phyloP scores from a whole-genome alignment of 345 rosid species.

The Geranium rotundifolium region DNA sequence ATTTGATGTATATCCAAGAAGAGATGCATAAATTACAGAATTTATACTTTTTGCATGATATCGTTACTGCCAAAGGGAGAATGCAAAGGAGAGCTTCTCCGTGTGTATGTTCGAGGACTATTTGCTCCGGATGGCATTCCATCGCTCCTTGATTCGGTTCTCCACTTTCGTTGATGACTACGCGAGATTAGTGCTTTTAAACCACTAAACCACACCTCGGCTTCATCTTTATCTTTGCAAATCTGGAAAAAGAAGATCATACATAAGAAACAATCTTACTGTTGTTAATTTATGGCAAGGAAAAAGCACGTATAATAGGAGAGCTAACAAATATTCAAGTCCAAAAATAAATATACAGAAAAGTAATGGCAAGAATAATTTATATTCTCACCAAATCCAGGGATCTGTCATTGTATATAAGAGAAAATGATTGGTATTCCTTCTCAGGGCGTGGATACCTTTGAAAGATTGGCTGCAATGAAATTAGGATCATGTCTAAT shows the following conservation, averaged over 20 bases:
- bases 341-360: background rate
- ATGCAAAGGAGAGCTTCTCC: constrained; percentile 81
- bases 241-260: constrained; percentile 28
- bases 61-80: constrained; percentile 85
- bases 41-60: constrained; percentile 69
- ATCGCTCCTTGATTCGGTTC: constrained; percentile 67
- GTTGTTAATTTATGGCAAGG: background rate
- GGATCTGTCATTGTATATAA: constrained; percentile 87
- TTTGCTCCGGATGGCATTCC: constrained; percentile 64
- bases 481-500: constrained; percentile 11
- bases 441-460: constrained; percentile 98
- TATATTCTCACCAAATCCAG: constrained; percentile 72
- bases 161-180: constrained; percentile 45
- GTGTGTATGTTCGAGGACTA: constrained; percentile 85
- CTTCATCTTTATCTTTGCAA: constrained; percentile 79
- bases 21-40: constrained; percentile 6
- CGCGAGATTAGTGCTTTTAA: constrained; percentile 65
- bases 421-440: constrained; percentile 98
- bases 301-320: background rate
- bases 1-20: constrained; percentile 3
- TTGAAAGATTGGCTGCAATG: constrained; percentile 85
- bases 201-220: constrained; percentile 82
- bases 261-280: constrained; percentile 2
- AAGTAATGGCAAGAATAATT: constrained; percentile 5
- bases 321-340: constrained; percentile 9